Conservation (phyloP, 2,329 filamentous ascomycete genomes). For the Aureobasidium leucospermi region DNA sequence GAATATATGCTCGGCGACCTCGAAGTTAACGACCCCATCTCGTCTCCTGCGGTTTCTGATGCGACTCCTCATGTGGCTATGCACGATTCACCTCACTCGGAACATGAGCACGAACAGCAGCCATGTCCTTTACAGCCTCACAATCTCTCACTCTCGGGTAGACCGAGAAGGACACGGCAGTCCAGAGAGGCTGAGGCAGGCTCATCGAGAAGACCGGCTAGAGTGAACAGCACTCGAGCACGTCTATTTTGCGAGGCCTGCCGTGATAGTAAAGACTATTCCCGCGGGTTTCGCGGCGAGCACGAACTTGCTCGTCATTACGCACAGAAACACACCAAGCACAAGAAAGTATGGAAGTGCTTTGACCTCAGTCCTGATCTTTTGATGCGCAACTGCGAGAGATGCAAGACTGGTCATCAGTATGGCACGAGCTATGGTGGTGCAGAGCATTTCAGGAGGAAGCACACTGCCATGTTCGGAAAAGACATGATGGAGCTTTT, state of each 20-base stretch:
- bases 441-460: constrained; percentile 77
- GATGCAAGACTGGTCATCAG: constrained; percentile 66
- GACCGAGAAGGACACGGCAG: background rate
- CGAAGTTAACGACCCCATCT: background rate
- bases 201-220: background rate
- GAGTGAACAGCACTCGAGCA: constrained; percentile 51
- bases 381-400: constrained; percentile 75
- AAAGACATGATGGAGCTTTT: constrained; percentile 9
- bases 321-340: constrained; percentile 57
- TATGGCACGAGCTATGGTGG: constrained; percentile 95
- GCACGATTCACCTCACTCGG: background rate
- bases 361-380: constrained; percentile 51
- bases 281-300: constrained; percentile 75
- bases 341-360: constrained; percentile 56
- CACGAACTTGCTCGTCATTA: constrained; percentile 58
- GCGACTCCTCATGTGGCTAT: background rate
- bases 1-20: background rate
- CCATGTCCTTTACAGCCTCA: background rate
- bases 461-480: constrained; percentile 43
- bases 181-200: background rate
- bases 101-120: background rate
- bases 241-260: constrained; percentile 61
- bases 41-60: background rate
- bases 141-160: background rate
- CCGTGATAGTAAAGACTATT: constrained; percentile 48